Evolutionary conservation across 768 basidiomycete genomes (phyloP).

Genomic region (Mycena filopes): DNA sequence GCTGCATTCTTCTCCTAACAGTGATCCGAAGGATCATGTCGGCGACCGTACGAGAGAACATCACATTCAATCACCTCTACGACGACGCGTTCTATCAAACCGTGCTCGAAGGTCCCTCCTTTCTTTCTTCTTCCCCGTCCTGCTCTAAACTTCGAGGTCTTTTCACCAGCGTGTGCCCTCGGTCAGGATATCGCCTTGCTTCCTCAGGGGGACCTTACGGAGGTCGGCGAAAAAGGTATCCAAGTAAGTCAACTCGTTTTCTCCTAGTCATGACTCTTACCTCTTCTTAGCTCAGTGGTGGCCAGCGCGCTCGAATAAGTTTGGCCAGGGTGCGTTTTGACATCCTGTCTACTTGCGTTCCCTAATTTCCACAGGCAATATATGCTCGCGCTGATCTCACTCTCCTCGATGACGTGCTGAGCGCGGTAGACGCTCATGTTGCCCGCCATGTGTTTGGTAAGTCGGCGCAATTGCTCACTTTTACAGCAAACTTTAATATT

Average conservation of each 20-base stretch:
- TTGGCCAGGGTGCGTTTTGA: slow-evolving; percentile 64
- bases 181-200: slow-evolving; percentile 82
- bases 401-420: slow-evolving; percentile 90
- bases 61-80: slow-evolving; percentile 89
- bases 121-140: background rate
- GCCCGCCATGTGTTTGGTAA: slow-evolving; percentile 86
- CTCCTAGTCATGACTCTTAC: background rate
- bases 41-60: slow-evolving; percentile 89
- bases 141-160: background rate
- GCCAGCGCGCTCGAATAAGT: slow-evolving; percentile 84
- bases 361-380: slow-evolving; percentile 58
- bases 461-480: slow-evolving; percentile 20
- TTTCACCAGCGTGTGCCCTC: slow-evolving; percentile 79
- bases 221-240: slow-evolving; percentile 88
- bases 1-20: background rate
- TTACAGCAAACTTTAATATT: slow-evolving; percentile 5
- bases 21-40: slow-evolving; percentile 76
- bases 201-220: slow-evolving; percentile 83
- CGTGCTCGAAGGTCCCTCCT: slow-evolving; percentile 75
- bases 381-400: slow-evolving; percentile 91
- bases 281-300: slow-evolving; percentile 72
- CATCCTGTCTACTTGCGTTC: background rate
- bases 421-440: slow-evolving; percentile 88
- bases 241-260: slow-evolving; percentile 56
- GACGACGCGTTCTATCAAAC: slow-evolving; percentile 86